These are phyloP conservation scores for Kazachstania africana DNA, from an alignment of 805 yeast genomes.

Conservation along the genomic window DNA sequence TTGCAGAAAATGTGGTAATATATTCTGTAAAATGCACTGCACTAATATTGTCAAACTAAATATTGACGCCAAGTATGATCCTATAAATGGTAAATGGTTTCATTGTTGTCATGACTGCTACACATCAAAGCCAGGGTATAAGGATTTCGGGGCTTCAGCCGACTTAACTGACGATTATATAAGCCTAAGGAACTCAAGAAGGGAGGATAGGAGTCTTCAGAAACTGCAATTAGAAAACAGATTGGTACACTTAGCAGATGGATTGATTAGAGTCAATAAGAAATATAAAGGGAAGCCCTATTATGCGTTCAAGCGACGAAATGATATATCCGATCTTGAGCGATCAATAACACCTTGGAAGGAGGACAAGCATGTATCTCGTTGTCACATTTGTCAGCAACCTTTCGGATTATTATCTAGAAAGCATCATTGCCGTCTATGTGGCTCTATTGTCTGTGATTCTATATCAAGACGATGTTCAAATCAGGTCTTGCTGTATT, in stretches of 20 bases:
- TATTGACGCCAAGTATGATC: slow-evolving; percentile 35
- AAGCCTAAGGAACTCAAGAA: slow-evolving; percentile 29
- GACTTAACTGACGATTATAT: slow-evolving; percentile 39
- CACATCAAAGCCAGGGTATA: slow-evolving; percentile 40
- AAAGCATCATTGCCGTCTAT: slow-evolving; percentile 84
- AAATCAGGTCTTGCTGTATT: slow-evolving; percentile 45
- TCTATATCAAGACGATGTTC: slow-evolving; percentile 56
- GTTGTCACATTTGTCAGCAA: slow-evolving; percentile 55
- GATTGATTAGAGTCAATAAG: slow-evolving; percentile 18
- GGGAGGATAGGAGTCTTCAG: slow-evolving; percentile 40
- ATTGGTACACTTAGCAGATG: slow-evolving; percentile 34
- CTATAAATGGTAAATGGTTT: slow-evolving; percentile 49
- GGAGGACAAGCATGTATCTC: slow-evolving; percentile 32
- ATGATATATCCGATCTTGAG: slow-evolving; percentile 32
- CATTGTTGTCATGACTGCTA: slow-evolving; percentile 61
- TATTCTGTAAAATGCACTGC: slow-evolving; percentile 60
- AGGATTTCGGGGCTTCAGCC: slow-evolving; percentile 31
- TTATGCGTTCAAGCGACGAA: slow-evolving; percentile 14
- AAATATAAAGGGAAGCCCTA: slow-evolving; percentile 16
- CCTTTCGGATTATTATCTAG: slow-evolving; percentile 47
- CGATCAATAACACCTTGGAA: slow-evolving; percentile 55
- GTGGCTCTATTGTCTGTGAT: slow-evolving; percentile 78
- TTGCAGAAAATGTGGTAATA: slow-evolving; percentile 65
- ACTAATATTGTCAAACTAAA: slow-evolving; percentile 40
- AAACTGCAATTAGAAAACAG: slow-evolving; percentile 52